Percentiles rank a stretch among this genome's conserved stretches.
Conservation (phyloP, 257 asterid genomes). For the Solanum pimpinellifolium region DNA sequence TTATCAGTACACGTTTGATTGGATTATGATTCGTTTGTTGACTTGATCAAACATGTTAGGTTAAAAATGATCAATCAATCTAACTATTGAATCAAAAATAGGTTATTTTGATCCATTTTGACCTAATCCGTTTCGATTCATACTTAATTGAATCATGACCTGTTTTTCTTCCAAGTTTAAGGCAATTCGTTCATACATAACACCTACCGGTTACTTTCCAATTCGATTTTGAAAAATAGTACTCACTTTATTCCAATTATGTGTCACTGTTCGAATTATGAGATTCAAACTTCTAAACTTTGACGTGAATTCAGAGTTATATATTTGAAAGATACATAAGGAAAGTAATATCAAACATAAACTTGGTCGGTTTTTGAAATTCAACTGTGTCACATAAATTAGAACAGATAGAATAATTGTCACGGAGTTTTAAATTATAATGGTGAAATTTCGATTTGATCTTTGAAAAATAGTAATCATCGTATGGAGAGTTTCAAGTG, state of each 20-base stretch:
- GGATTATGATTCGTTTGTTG: background rate
- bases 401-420: background rate
- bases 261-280: background rate
- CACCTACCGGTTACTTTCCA: background rate
- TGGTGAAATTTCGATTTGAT: background rate
- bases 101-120: background rate
- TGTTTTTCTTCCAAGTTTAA: background rate
- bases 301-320: background rate
- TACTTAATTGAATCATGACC: background rate
- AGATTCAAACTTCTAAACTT: background rate
- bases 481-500: background rate
- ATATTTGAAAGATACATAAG: background rate
- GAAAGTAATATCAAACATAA: fast-evolving
- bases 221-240: background rate
- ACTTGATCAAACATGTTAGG: background rate
- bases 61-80: background rate
- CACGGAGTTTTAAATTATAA: background rate
- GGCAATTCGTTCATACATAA: background rate
- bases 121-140: background rate
- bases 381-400: background rate
- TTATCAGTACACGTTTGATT: background rate
- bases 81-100: background rate
- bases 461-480: background rate
- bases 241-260: background rate
- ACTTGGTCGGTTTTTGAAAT: background rate